Evolutionary conservation across 2,329 filamentous ascomycete genomes (phyloP), one percentile per base, ranked within the genome.

Genomic region (Penicillium fuscoglaucum): DNA sequence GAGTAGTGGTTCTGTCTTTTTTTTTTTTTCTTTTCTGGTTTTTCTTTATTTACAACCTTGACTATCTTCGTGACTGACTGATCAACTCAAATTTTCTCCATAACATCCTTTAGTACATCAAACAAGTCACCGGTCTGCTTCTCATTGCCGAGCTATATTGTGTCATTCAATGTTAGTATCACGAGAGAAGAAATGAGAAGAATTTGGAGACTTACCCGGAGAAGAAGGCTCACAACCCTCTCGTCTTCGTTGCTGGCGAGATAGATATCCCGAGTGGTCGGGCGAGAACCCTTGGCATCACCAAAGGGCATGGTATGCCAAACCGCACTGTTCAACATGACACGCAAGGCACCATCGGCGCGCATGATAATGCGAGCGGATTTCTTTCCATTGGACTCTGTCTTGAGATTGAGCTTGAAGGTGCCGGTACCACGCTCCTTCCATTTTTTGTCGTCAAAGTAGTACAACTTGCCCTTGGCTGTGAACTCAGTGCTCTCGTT

Each of bases 371-470:
- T 84, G 43, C 93, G 89, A 26, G 88, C 84, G 52, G 72, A 83
- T 57, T 85, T 81, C 58, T 87, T 82, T 41, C 84, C 81, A 26
- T 83, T 80, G 6, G 31, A 74, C 63, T 84, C 81, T 3, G 85
- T 84, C 53, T 58, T 61, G 15, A 89, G 87, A 68, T 97, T 96
- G 72, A 96, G 83, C 77, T 95, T 95, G 66, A 96, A 81, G 66
- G 88, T 89, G 45, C 93, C 93, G 4, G 87, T 83, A 13, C 93
- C 93, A 52, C 93, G 87, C 77, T 98, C 93, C 74, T 93, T 93
- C 93, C 93, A 98, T 47, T 87, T 87, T 55, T 84, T 84, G 46
- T 82, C 83, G 37, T 89, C 86, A 68, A 95, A 89, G 58, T 88
- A 84, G 78, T 91, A 98, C 58, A 98, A 84, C 75, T 96, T 96